Evolutionary conservation across 2,329 filamentous ascomycete species (phyloP).

Genomic region (Capronia epimyces): DNA sequence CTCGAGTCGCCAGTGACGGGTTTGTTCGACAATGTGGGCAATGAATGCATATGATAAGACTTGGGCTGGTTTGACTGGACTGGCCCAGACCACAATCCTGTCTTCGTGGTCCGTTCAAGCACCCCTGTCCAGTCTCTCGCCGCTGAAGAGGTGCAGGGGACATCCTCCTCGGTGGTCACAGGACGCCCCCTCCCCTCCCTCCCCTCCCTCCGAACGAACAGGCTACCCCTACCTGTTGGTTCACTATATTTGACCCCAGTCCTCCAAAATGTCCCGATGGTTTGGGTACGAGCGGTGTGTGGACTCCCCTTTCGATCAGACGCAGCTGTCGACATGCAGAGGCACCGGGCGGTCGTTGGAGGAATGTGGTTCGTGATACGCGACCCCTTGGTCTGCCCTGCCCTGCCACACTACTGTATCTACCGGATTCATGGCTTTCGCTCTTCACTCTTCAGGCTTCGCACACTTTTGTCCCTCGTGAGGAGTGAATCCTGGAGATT

Average conservation of each 20-base stretch:
- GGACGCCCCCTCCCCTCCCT: background rate
- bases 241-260: background rate
- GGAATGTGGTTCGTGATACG: slow-evolving; percentile 1
- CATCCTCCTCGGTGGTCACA: background rate
- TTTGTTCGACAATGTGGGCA: too few species aligned
- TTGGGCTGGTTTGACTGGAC: background rate
- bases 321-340: background rate
- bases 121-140: background rate
- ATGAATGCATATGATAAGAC: background rate
- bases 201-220: background rate
- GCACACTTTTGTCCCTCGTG: background rate
- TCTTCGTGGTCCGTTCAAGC: background rate
- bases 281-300: slow-evolving; percentile 5
- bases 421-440: slow-evolving; percentile 1
- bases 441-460: background rate
- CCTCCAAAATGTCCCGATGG: slow-evolving; percentile 6
- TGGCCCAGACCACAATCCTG: background rate
- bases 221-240: background rate
- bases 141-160: background rate
- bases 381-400: background rate
- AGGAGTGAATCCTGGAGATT: too few species aligned
- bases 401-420: too few species aligned
- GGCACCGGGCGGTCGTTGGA: background rate
- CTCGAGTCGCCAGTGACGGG: too few species aligned
- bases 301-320: background rate